phyloP scores from a whole-genome alignment of 2,329 filamentous ascomycete species.

The Allantophomopsis lycopodina region DNA sequence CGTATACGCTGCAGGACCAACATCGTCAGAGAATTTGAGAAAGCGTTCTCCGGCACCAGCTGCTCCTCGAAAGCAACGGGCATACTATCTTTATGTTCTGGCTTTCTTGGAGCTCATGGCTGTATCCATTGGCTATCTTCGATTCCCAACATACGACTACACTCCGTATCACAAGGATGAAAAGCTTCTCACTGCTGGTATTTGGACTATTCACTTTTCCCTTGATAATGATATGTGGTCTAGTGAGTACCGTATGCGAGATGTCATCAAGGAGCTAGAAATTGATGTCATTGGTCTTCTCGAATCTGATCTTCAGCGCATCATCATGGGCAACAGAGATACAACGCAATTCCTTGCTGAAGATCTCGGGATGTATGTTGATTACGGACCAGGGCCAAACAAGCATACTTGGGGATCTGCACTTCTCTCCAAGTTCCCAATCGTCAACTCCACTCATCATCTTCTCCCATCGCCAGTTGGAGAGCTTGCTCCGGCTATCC shows the following conservation, averaged over 20 bases:
- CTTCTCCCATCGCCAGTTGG: conserved; percentile 86
- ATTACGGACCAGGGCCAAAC: conserved; percentile 93
- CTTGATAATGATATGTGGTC: conserved; percentile 99
- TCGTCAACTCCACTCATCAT: conserved; percentile 92
- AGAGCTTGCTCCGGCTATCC: conserved; percentile 88
- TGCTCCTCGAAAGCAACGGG: conserved; percentile 31
- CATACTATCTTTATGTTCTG: conserved; percentile 60
- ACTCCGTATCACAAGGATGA: conserved; percentile 78
- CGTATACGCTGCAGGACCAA: conserved; percentile 55
- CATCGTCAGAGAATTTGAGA: conserved; percentile 20
- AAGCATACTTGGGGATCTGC: conserved; percentile 97
- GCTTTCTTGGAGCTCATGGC: conserved; percentile 70
- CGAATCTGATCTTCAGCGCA: conserved; percentile 85
- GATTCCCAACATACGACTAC: conserved; percentile 89
- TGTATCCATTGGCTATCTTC: conserved; percentile 67
- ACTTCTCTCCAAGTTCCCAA: conserved; percentile 91
- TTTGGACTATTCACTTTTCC: conserved; percentile 98
- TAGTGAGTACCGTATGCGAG: conserved; percentile 84
- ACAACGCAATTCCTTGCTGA: conserved; percentile 90
- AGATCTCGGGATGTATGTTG: conserved; percentile 96
- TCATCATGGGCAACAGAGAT: conserved; percentile 99
- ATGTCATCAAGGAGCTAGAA: conserved; percentile 86
- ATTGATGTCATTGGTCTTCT: conserved; percentile 94
- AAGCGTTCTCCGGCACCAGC: conserved; percentile 20
- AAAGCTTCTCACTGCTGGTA: conserved; percentile 82